These are phyloP conservation scores for Middelhovenomyces tepae DNA, from an alignment of 805 yeast species.

Conservation along the genomic window DNA sequence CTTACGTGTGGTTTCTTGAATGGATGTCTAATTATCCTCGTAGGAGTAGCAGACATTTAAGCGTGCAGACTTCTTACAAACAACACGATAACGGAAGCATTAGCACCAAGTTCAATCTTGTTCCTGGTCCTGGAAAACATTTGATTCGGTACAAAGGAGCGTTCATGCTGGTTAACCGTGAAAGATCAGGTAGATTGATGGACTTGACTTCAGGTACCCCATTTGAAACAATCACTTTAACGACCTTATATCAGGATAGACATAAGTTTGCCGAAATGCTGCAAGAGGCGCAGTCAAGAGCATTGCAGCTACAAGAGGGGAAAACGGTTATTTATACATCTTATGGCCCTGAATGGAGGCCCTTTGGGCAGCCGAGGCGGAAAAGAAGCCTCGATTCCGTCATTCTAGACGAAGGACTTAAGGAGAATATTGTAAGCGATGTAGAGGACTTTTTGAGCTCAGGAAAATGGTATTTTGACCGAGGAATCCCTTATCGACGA, in stretches of 20 bases:
- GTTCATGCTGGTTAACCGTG: conserved; percentile 79
- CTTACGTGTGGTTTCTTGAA: conserved; percentile 88
- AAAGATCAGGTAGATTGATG: conserved; percentile 79
- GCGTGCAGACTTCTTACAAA: conserved; percentile 77
- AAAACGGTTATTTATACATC: conserved; percentile 89
- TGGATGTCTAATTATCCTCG: conserved; percentile 88
- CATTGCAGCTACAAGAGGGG: conserved; percentile 77
- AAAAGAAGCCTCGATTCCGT: conserved; percentile 82
- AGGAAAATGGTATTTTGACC: conserved; percentile 85
- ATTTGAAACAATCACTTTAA: conserved; percentile 89
- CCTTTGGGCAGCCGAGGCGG: conserved; percentile 90
- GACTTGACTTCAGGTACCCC: conserved; percentile 90
- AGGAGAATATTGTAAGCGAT: conserved; percentile 57
- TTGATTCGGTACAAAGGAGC: conserved; percentile 79
- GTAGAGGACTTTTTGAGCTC: conserved; percentile 70
- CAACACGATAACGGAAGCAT: conserved; percentile 93
- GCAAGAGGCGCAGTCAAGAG: conserved; percentile 76
- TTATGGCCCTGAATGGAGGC: conserved; percentile 99
- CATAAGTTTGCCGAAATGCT: conserved; percentile 59
- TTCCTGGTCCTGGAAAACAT: conserved; percentile 97
- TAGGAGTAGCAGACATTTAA: conserved; percentile 70
- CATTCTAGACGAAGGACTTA: conserved; percentile 68
- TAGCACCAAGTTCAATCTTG: conserved; percentile 76
- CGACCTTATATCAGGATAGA: conserved; percentile 80
- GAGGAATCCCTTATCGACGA: conserved; percentile 97